phyloP scores from a whole-genome alignment of 2,329 filamentous ascomycete species.

The Ophiocordyceps australis region DNA sequence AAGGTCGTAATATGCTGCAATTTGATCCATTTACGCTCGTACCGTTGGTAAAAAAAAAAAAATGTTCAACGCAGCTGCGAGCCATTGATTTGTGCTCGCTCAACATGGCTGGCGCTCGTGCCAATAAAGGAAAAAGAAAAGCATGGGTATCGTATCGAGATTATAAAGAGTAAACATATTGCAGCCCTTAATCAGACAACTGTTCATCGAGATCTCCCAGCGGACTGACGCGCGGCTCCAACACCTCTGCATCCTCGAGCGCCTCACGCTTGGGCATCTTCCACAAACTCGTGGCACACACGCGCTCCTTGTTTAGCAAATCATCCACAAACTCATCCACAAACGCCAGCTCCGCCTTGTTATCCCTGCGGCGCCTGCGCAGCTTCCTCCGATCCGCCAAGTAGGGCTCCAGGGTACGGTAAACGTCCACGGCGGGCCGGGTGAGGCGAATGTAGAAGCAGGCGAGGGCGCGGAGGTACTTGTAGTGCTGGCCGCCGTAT shows the following conservation, averaged over 20 bases:
- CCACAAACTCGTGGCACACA: slow-evolving; percentile 83
- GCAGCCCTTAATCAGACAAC: too few species aligned
- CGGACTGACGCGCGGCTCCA: slow-evolving; percentile 74
- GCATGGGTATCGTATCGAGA: too few species aligned
- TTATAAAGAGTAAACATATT: too few species aligned
- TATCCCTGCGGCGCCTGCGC: slow-evolving; percentile 57
- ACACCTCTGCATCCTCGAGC: slow-evolving; percentile 71
- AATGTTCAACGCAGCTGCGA: too few species aligned
- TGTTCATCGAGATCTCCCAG: slow-evolving; percentile 66
- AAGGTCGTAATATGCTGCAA: too few species aligned
- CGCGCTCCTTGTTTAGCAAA: slow-evolving; percentile 68
- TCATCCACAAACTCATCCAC: slow-evolving; percentile 93
- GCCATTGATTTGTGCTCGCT: too few species aligned
- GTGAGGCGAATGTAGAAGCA: slow-evolving; percentile 90
- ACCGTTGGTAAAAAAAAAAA: too few species aligned
- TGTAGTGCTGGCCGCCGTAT: slow-evolving; percentile 58
- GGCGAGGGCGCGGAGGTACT: slow-evolving; percentile 77
- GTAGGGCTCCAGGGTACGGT: slow-evolving; percentile 62
- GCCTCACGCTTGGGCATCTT: slow-evolving; percentile 71
- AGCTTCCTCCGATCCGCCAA: slow-evolving; percentile 73
- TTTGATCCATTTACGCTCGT: too few species aligned
- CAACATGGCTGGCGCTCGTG: too few species aligned
- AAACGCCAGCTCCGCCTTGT: slow-evolving; percentile 41
- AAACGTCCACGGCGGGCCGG: slow-evolving; percentile 65
- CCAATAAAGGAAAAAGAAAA: too few species aligned